These are phyloP conservation scores for Lithohypha guttulata DNA, from an alignment of 2,329 filamentous ascomycete species.

Conservation along the genomic window DNA sequence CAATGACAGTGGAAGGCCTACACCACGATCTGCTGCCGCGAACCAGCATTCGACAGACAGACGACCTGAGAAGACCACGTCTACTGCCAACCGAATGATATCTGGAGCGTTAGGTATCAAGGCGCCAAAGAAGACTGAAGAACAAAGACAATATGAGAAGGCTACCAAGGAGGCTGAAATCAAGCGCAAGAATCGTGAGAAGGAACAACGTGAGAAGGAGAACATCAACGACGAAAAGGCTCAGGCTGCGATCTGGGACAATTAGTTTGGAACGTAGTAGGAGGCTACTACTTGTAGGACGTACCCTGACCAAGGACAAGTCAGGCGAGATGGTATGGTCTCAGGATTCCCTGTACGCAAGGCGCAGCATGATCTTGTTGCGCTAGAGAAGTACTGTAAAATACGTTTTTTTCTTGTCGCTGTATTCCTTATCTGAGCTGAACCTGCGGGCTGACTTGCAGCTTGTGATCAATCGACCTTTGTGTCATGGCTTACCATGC, in stretches of 20 bases:
- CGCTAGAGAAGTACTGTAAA: too few species aligned
- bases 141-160: slow-evolving; percentile 69
- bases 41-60: neutral
- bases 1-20: slow-evolving; percentile 11
- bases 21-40: slow-evolving; percentile 3
- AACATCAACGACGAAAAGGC: slow-evolving; percentile 59
- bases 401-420: too few species aligned
- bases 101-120: slow-evolving; percentile 75
- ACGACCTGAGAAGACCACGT: slow-evolving; percentile 79
- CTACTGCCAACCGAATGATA: slow-evolving; percentile 81
- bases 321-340: too few species aligned
- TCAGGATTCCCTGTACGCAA: too few species aligned
- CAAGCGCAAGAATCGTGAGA: slow-evolving; percentile 62
- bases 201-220: slow-evolving; percentile 51
- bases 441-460: too few species aligned
- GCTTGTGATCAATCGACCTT: too few species aligned
- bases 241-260: slow-evolving; percentile 78
- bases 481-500: too few species aligned
- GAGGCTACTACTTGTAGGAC: too few species aligned
- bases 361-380: too few species aligned
- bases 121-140: slow-evolving; percentile 71
- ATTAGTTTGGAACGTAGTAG: too few species aligned
- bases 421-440: too few species aligned
- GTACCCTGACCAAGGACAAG: too few species aligned
- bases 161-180: slow-evolving; percentile 75